Percentiles rank a stretch among this genome's conserved stretches.
These are phyloP conservation scores for Zygotorulaspora danielsina DNA, from an alignment of 805 yeast species.

Conservation along the genomic window DNA sequence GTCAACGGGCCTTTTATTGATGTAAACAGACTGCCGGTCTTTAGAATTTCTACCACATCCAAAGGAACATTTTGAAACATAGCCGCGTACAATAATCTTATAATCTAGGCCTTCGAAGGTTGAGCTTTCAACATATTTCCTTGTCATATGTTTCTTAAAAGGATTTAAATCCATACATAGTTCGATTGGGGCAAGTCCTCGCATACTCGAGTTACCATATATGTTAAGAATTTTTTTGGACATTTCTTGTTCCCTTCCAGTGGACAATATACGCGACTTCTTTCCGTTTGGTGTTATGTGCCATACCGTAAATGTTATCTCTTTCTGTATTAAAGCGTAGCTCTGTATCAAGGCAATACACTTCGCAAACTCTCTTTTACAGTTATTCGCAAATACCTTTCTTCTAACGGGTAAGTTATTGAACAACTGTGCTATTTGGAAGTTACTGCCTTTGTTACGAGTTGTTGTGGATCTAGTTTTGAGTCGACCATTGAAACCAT, in stretches of 20 bases:
- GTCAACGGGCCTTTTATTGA: slow-evolving; percentile 72
- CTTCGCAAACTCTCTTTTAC: slow-evolving; percentile 67
- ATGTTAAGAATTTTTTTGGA: slow-evolving; percentile 59
- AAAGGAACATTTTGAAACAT: slow-evolving; percentile 69
- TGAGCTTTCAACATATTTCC: slow-evolving; percentile 16
- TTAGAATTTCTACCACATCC: slow-evolving; percentile 69
- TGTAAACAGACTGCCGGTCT: slow-evolving; percentile 71
- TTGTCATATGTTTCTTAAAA: slow-evolving; percentile 19
- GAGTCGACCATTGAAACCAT: slow-evolving; percentile 53
- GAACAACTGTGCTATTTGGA: slow-evolving; percentile 57
- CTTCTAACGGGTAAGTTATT: slow-evolving; percentile 73
- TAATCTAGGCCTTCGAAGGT: slow-evolving; percentile 27
- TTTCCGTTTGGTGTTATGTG: slow-evolving; percentile 48
- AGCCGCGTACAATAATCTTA: slow-evolving; percentile 48
- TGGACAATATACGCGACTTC: slow-evolving; percentile 52
- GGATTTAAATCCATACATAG: slow-evolving; percentile 39
- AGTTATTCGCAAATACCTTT: slow-evolving; percentile 63
- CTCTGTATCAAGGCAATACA: slow-evolving; percentile 59
- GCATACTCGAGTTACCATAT: slow-evolving; percentile 63
- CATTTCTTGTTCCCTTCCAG: slow-evolving; percentile 49
- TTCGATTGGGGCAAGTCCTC: slow-evolving; percentile 53
- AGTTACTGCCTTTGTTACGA: slow-evolving; percentile 67
- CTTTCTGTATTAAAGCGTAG: slow-evolving; percentile 58
- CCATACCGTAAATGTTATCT: slow-evolving; percentile 56
- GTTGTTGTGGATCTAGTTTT: slow-evolving; percentile 39